Evolutionary conservation across 768 basidiomycete species (phyloP).

Genomic region (Xerocomus potaroensis): DNA sequence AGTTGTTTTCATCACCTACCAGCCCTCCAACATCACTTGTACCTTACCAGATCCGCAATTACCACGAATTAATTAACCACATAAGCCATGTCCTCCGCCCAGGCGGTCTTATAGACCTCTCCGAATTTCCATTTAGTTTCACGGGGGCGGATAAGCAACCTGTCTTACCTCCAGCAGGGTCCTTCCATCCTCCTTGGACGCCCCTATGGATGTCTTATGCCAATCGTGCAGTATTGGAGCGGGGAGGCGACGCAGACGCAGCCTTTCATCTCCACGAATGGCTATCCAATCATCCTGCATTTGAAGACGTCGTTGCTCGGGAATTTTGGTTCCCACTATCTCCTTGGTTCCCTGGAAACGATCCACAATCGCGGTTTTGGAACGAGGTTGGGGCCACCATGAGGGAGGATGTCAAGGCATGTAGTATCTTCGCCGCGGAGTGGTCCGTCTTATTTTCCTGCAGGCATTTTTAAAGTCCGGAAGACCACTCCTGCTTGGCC

Average conservation of each 20-base stretch:
- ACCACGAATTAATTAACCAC: slow-evolving; percentile 57
- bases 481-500: slow-evolving; percentile 63
- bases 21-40: slow-evolving; percentile 14
- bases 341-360: slow-evolving; percentile 38
- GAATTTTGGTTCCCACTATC: slow-evolving; percentile 64
- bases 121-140: slow-evolving; percentile 67
- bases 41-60: slow-evolving; percentile 59
- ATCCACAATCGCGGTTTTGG: slow-evolving; percentile 29
- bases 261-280: slow-evolving; percentile 52
- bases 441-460: neutral
- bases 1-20: slow-evolving; percentile 27
- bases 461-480: slow-evolving; percentile 65
- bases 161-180: slow-evolving; percentile 39
- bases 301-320: slow-evolving; percentile 54
- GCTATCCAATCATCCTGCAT: slow-evolving; percentile 49
- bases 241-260: slow-evolving; percentile 63
- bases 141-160: slow-evolving; percentile 49
- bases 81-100: slow-evolving; percentile 64
- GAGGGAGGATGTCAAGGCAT: slow-evolving; percentile 58
- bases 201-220: slow-evolving; percentile 58
- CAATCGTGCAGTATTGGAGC: slow-evolving; percentile 47
- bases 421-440: slow-evolving; percentile 2
- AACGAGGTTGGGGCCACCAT: slow-evolving; percentile 42
- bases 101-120: slow-evolving; percentile 59
- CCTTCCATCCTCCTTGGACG: slow-evolving; percentile 51